A percentile compares a stretch with the other conserved stretches of the same genome.
Evolutionary conservation across 2,329 filamentous ascomycete species (phyloP).

Genomic region (Apiospora marii): DNA sequence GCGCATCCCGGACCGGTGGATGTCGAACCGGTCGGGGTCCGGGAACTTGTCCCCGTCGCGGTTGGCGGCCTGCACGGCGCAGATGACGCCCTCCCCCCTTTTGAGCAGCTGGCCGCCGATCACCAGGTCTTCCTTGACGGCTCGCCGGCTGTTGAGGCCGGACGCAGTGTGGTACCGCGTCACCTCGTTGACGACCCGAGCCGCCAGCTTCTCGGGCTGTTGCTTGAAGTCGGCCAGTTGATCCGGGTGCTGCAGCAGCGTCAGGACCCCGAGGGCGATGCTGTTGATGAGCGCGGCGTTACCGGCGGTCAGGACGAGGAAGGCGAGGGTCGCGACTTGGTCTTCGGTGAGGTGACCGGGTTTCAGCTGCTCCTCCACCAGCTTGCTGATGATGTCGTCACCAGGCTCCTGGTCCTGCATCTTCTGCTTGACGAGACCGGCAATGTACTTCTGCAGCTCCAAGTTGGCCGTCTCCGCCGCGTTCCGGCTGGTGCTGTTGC

Average conservation of each 20-base stretch:
- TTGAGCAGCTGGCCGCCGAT: constrained; percentile 42
- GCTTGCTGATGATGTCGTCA: constrained; percentile 27
- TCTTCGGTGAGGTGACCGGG: constrained; percentile 24
- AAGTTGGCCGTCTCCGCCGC: constrained; percentile 10
- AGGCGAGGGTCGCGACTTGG: constrained; percentile 25
- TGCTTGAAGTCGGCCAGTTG: constrained; percentile 27
- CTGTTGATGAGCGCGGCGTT: constrained; percentile 30
- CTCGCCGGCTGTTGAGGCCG: constrained; percentile 72
- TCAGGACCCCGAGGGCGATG: constrained; percentile 29
- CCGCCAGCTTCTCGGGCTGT: neutral
- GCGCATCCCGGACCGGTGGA: constrained; percentile 9
- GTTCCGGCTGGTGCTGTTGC: constrained; percentile 1
- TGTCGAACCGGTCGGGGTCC: constrained; percentile 25
- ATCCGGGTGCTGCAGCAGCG: constrained; percentile 27
- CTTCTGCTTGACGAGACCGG: constrained; percentile 21
- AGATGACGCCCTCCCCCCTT: constrained; percentile 28
- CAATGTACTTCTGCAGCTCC: constrained; percentile 25
- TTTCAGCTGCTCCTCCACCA: constrained; percentile 25
- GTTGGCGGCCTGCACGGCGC: constrained; percentile 27
- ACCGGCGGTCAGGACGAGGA: constrained; percentile 27
- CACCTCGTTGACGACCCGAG: constrained; percentile 23
- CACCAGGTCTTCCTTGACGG: constrained; percentile 44
- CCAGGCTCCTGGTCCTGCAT: neutral
- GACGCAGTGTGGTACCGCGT: constrained; percentile 21
- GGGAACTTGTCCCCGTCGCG: constrained; percentile 19